Percentiles rank a stretch among this genome's conserved stretches.
Evolutionary conservation across 805 yeast genomes (phyloP).

Genomic region (Schwanniomyces occidentalis): DNA sequence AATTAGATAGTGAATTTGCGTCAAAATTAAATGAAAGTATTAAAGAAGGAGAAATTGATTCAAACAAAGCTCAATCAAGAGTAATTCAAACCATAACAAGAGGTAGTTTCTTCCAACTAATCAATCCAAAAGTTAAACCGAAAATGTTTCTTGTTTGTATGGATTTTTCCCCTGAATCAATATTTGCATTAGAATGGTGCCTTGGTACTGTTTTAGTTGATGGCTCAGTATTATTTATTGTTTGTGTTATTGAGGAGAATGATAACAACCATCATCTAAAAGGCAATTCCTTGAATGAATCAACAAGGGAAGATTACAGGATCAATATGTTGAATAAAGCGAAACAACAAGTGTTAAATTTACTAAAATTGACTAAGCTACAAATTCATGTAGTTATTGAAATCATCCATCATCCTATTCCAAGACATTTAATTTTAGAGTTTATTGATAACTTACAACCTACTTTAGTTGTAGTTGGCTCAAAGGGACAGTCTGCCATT

Average conservation of each 20-base stretch:
- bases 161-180: slow-evolving; percentile 81
- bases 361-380: slow-evolving; percentile 63
- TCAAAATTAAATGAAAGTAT: slow-evolving; percentile 52
- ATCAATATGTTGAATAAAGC: slow-evolving; percentile 43
- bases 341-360: slow-evolving; percentile 44
- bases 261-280: slow-evolving; percentile 44
- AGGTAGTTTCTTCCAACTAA: slow-evolving; percentile 60
- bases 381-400: slow-evolving; percentile 75
- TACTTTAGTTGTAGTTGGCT: slow-evolving; percentile 72
- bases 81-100: slow-evolving; percentile 71
- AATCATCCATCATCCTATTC: slow-evolving; percentile 73
- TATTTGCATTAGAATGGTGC: slow-evolving; percentile 84
- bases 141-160: slow-evolving; percentile 74
- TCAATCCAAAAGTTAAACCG: slow-evolving; percentile 44
- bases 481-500: slow-evolving; percentile 69
- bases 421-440: slow-evolving; percentile 68
- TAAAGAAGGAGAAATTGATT: slow-evolving; percentile 54
- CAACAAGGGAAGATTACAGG: slow-evolving; percentile 35
- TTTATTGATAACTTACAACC: slow-evolving; percentile 71
- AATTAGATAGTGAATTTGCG: slow-evolving; percentile 61
- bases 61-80: slow-evolving; percentile 52
- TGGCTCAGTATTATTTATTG: slow-evolving; percentile 77
- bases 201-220: slow-evolving; percentile 82
- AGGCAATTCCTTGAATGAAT: slow-evolving; percentile 37
- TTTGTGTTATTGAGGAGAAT: slow-evolving; percentile 56